phyloP scores from a whole-genome alignment of 768 basidiomycete genomes.

The Terana coerulea region DNA sequence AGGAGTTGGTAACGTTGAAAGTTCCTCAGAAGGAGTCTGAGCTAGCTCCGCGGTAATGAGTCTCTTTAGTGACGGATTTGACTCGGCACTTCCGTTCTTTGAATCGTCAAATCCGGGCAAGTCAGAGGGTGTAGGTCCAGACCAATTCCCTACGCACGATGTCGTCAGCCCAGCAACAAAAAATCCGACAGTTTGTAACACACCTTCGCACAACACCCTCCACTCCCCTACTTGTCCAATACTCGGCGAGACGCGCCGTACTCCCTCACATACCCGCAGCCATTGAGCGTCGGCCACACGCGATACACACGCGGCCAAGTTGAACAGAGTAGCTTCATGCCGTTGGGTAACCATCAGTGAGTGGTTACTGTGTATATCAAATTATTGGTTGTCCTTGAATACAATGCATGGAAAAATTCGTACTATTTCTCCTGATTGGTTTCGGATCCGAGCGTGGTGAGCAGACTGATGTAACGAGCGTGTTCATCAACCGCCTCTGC shows the following conservation, averaged over 20 bases:
- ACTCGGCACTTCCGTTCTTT: neutral
- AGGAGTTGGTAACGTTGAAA: neutral
- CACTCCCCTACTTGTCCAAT: conserved; percentile 73
- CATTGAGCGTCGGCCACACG: conserved; percentile 80
- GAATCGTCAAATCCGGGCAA: conserved; percentile 30
- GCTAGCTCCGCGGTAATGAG: neutral
- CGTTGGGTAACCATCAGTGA: conserved; percentile 56
- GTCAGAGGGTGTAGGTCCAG: conserved; percentile 43
- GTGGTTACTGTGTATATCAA: conserved; percentile 51
- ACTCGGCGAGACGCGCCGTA: conserved; percentile 60
- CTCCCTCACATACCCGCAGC: conserved; percentile 66
- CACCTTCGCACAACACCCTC: conserved; percentile 64
- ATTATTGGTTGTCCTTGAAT: neutral
- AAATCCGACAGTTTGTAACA: neutral
- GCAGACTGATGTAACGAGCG: conserved; percentile 69
- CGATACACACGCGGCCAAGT: conserved; percentile 59
- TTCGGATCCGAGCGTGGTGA: conserved; percentile 70
- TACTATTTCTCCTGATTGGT: conserved; percentile 80
- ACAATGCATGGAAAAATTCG: conserved; percentile 23
- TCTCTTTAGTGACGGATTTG: neutral
- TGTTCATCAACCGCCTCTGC: conserved; percentile 71
- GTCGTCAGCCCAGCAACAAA: neutral
- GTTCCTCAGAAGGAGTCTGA: neutral
- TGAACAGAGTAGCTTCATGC: conserved; percentile 54
- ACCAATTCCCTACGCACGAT: conserved; percentile 55